A percentile compares a stretch with the other conserved stretches of the same genome.
These are phyloP conservation scores for Wickerhamiella domercqiae DNA, from an alignment of 805 yeast genomes.

Conservation along the genomic window DNA sequence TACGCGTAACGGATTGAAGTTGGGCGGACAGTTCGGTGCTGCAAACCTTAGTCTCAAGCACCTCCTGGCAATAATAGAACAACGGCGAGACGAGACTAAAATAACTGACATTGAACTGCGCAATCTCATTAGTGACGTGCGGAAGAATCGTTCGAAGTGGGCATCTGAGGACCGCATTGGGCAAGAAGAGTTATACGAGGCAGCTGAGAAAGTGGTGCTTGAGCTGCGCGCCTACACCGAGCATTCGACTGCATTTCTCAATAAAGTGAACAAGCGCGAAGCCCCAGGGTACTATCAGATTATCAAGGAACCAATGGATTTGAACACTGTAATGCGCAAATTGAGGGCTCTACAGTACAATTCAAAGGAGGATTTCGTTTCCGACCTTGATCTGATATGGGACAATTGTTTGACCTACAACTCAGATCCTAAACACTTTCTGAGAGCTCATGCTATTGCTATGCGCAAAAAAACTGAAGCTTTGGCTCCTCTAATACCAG, in stretches of 20 bases:
- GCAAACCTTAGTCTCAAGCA: slow-evolving; percentile 69
- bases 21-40: slow-evolving; percentile 47
- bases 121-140: slow-evolving; percentile 74
- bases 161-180: slow-evolving; percentile 90
- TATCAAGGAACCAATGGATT: slow-evolving; percentile 90
- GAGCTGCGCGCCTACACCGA: slow-evolving; percentile 87
- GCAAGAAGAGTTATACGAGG: slow-evolving; percentile 94
- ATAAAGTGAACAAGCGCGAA: slow-evolving; percentile 91
- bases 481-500: slow-evolving; percentile 75
- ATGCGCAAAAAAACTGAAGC: slow-evolving; percentile 82
- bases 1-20: no score
- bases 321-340: slow-evolving; percentile 86
- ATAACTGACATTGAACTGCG: slow-evolving; percentile 73
- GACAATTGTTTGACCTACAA: slow-evolving; percentile 83
- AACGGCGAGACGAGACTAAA: slow-evolving; percentile 52
- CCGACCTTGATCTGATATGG: slow-evolving; percentile 91
- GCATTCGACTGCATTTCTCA: slow-evolving; percentile 89
- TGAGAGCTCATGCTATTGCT: slow-evolving; percentile 83
- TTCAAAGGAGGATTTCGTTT: slow-evolving; percentile 82
- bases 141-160: slow-evolving; percentile 95
- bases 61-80: slow-evolving; percentile 61
- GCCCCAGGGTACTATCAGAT: slow-evolving; percentile 92
- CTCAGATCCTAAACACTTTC: slow-evolving; percentile 84
- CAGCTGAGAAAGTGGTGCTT: slow-evolving; percentile 86
- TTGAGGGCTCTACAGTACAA: slow-evolving; percentile 66